Percentiles rank a stretch among this genome's conserved stretches.
Conservation (phyloP, 495 filamentous ascomycete species). For the Xylaria nigripes region DNA sequence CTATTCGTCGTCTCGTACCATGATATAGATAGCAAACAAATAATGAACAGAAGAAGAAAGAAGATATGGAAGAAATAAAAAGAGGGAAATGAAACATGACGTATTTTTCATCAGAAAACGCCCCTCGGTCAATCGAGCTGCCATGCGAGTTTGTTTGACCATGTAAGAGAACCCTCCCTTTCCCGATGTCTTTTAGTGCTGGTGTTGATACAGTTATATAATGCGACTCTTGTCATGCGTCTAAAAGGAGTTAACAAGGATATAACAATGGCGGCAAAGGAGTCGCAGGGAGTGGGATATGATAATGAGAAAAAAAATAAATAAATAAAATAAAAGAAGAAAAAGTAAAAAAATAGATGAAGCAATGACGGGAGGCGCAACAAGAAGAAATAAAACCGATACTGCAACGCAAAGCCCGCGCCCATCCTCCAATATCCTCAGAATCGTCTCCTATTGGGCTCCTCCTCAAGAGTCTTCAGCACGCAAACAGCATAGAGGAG, state of each 20-base stretch:
- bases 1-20: constrained; percentile 6
- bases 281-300: constrained; percentile 1
- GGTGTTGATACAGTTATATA: constrained; percentile 8
- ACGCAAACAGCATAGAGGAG: constrained; percentile 39
- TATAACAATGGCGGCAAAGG: no score
- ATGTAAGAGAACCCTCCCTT: not conserved
- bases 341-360: not conserved
- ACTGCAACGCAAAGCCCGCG: constrained; percentile 9
- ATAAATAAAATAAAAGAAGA: not conserved
- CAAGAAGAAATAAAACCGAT: constrained; percentile 5
- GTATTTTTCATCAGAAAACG: constrained; percentile 12
- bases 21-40: constrained; percentile 1
- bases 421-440: constrained; percentile 10
- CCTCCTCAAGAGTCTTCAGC: constrained; percentile 37
- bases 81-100: constrained; percentile 2
- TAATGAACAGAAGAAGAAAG: not conserved
- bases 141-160: constrained; percentile 1
- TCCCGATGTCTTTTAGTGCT: not conserved
- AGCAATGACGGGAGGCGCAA: not conserved
- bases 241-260: no score
- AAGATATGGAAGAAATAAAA: constrained; percentile 1
- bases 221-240: constrained; percentile 6
- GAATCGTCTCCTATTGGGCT: constrained; percentile 30
- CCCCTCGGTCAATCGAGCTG: not conserved
- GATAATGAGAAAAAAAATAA: not conserved